Conservation (phyloP, 78 protist species). For the Dictyostelium purpureum region DNA sequence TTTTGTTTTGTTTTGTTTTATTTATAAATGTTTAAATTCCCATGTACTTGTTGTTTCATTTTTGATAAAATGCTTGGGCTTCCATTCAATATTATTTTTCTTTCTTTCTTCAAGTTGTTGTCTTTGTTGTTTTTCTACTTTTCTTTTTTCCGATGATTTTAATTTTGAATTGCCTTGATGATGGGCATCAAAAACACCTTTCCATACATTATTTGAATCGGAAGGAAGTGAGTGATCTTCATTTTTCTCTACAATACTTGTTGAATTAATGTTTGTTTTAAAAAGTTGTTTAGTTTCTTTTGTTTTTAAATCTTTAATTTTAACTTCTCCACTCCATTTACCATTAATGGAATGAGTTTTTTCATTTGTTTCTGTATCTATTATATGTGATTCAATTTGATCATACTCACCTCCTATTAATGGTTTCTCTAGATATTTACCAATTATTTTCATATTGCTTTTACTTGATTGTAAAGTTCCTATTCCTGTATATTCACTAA, state of each 20-base stretch:
- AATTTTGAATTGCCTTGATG: background rate
- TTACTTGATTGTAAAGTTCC: background rate
- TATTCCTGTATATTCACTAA: background rate
- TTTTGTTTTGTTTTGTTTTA: too few species aligned
- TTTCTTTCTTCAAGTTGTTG: background rate
- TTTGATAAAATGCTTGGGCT: background rate
- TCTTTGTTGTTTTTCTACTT: background rate
- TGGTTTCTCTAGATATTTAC: background rate
- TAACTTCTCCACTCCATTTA: conserved; percentile 52
- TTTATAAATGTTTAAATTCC: background rate
- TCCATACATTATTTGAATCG: background rate
- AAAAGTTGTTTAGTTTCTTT: conserved; percentile 17
- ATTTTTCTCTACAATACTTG: too few species aligned
- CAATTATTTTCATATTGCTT: background rate
- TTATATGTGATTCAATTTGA: background rate
- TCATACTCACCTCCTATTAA: background rate
- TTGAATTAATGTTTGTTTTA: too few species aligned
- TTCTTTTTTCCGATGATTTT: background rate
- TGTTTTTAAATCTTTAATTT: conserved; percentile 25
- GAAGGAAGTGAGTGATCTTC: background rate
- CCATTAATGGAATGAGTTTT: conserved; percentile 60
- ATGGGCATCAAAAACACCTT: background rate
- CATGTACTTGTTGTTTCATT: background rate
- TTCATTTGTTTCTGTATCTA: background rate
- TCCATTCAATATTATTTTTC: background rate